These are phyloP conservation scores for Clonostachys rosea DNA, from an alignment of 2,329 filamentous ascomycete genomes.

Conservation along the genomic window DNA sequence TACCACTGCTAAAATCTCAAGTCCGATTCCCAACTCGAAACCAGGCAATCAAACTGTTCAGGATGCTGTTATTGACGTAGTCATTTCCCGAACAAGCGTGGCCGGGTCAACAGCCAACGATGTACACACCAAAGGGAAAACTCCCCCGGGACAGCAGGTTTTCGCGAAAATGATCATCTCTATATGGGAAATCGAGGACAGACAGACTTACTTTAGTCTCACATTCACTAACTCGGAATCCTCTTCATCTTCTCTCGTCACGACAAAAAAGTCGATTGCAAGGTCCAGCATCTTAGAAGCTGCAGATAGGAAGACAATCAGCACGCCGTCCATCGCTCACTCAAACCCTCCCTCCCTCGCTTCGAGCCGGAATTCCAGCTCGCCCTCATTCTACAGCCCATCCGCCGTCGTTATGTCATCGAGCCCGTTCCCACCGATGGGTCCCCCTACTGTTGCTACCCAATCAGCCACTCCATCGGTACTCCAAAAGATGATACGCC, in stretches of 20 bases:
- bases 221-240: constrained; percentile 64
- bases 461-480: constrained; percentile 57
- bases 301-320: constrained; percentile 38
- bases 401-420: constrained; percentile 45
- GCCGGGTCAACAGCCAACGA: constrained; percentile 29
- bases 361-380: constrained; percentile 42
- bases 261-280: constrained; percentile 28
- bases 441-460: constrained; percentile 53
- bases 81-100: constrained; percentile 49
- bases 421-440: constrained; percentile 61
- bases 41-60: constrained; percentile 21
- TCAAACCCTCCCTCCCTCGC: constrained; percentile 40
- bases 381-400: constrained; percentile 45
- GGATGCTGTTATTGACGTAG: constrained; percentile 64
- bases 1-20: constrained; percentile 14
- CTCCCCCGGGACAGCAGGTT: constrained; percentile 21
- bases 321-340: constrained; percentile 10
- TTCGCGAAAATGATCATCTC: constrained; percentile 74
- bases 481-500: constrained; percentile 66
- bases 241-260: constrained; percentile 19
- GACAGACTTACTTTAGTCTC: constrained; percentile 66
- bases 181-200: constrained; percentile 65
- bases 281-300: constrained; percentile 35
- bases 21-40: constrained; percentile 3
- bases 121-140: constrained; percentile 10